A percentile compares a stretch with the other conserved stretches of the same genome.
phyloP scores from a whole-genome alignment of 1,139 yeast genomes.

The Hansenula lynferdii region DNA sequence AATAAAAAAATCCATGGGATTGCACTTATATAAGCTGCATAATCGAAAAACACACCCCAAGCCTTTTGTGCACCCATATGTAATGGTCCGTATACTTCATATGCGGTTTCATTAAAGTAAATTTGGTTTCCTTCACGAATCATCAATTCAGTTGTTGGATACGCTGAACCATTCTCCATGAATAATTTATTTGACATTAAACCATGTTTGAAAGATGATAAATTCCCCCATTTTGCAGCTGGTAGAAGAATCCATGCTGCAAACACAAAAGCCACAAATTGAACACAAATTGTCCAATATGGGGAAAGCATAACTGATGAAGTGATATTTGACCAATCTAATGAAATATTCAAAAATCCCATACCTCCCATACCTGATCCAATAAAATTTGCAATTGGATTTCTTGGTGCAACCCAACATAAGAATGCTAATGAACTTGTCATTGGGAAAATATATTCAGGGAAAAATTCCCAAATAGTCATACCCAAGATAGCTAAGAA shows the following conservation, averaged over 20 bases:
- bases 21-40: conserved; percentile 46
- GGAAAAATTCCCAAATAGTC: conserved; percentile 39
- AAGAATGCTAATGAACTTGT: conserved; percentile 35
- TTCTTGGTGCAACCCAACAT: conserved; percentile 41
- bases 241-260: conserved; percentile 42
- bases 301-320: conserved; percentile 39
- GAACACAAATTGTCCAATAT: conserved; percentile 40
- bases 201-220: conserved; percentile 28
- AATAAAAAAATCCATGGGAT: conserved; percentile 35
- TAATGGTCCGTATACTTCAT: conserved; percentile 35
- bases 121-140: conserved; percentile 27
- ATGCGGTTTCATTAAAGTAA: conserved; percentile 34
- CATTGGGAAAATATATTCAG: conserved; percentile 39
- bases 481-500: conserved; percentile 27
- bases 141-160: conserved; percentile 33
- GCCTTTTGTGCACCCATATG: conserved; percentile 39
- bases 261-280: conserved; percentile 35
- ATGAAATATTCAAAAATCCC: conserved; percentile 37
- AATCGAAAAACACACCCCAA: conserved; percentile 48
- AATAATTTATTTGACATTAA: conserved; percentile 39
- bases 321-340: conserved; percentile 44
- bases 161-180: conserved; percentile 28
- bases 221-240: conserved; percentile 33
- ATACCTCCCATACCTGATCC: conserved; percentile 45
- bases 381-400: conserved; percentile 32